Evolutionary conservation across 139 green algal genomes (phyloP), one percentile per base, ranked within the genome.

Genomic region (Pseudopediastrum boryanum): DNA sequence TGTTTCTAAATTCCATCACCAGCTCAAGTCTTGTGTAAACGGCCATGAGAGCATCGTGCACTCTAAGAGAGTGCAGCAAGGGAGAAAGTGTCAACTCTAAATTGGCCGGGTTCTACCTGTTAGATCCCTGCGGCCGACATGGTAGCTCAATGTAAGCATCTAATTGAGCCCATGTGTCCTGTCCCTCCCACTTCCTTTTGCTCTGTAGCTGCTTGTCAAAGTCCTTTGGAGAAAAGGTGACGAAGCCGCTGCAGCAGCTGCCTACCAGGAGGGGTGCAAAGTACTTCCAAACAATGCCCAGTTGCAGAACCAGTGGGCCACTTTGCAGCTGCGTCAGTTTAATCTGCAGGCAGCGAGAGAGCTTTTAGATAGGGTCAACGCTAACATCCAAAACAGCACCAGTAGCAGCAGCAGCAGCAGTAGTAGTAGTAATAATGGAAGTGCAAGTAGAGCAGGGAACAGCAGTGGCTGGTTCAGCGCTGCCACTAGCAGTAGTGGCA

Each of bases 141-240:
- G n/a, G n/a, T n/a, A n/a, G n/a, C n/a, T n/a, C n/a, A n/a, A n/a
- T n/a, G n/a, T n/a, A n/a, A n/a, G n/a, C n/a, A n/a, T n/a, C 59
- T 83, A 85, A 62, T 79, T 77, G 2, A 52, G 82, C 31, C 31
- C 27, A 42, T 83, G 81, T 68, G 83, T 84, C 41, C 16, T 56
- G 33, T 63, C 25, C 10, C 31, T 61, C 1, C 38, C 70, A 21
- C 64, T 52, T 16, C 25, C 50, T 19, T 1, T 1, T 31, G 23
- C 2, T 56, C 13, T 58, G 65, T 85, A 84, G 80, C 59, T 72
- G 0, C 67, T 86, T 29, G 83, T 79, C 0, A 66, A 77, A 36
- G 67, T 87, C 63, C 82, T 91, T 63, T 93, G 87, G 89, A 62
- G 70, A 54, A 52, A 76, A n/a, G 90, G 90, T 29, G 67, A 82